A percentile compares a stretch with the other conserved stretches of the same genome.
These are phyloP conservation scores for Pelargonium cotyledonis DNA, from an alignment of 441 rosid genomes.

Conservation along the genomic window DNA sequence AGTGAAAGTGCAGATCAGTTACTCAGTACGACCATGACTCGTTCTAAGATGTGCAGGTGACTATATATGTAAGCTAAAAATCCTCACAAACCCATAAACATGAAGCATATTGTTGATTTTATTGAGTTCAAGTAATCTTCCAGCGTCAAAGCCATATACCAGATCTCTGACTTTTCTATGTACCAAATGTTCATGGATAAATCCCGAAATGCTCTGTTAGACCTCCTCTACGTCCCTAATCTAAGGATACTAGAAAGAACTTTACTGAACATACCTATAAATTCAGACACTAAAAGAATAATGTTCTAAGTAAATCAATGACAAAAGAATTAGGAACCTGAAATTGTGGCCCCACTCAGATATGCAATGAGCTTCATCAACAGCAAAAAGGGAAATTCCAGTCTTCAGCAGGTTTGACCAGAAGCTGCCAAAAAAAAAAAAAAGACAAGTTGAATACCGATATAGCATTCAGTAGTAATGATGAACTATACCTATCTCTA, in stretches of 20 bases:
- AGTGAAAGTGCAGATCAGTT: background rate
- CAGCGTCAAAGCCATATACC: background rate
- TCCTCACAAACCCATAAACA: background rate
- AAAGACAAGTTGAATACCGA: constrained; percentile 4
- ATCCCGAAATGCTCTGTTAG: background rate
- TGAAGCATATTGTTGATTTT: background rate
- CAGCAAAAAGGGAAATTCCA: constrained; percentile 42
- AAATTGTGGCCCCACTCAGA: constrained; percentile 57
- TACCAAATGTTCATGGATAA: background rate
- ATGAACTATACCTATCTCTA: background rate
- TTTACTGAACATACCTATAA: background rate
- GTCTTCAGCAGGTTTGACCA: constrained; percentile 37
- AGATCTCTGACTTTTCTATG: background rate
- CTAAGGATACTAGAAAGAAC: background rate
- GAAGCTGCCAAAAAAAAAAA: constrained; percentile 24
- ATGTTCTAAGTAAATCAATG: background rate
- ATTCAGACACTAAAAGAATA: constrained; percentile 4
- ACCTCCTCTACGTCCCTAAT: background rate
- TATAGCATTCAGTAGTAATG: constrained; percentile 1
- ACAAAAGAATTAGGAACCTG: constrained; percentile 25
- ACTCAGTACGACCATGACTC: background rate
- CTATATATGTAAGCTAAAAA: background rate
- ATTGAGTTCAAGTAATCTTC: background rate
- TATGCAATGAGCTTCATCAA: constrained; percentile 55
- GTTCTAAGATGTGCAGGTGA: background rate